phyloP scores from a whole-genome alignment of 345 rosid species.

The Noccaea caerulescens region DNA sequence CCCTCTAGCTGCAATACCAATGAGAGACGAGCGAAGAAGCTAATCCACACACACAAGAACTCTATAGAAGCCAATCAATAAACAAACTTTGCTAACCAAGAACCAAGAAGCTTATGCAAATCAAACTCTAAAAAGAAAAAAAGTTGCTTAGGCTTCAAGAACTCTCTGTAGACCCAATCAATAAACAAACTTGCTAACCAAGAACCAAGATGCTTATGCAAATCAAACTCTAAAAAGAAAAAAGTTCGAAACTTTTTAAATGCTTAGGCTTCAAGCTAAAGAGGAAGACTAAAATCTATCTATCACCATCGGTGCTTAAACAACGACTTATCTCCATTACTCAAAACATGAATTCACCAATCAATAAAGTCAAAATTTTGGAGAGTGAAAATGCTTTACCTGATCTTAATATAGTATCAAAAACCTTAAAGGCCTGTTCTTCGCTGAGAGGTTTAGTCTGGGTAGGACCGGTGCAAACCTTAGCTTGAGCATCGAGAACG shows the following conservation, averaged over 20 bases:
- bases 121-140: too few relatives aligned
- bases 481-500: conserved; percentile 91
- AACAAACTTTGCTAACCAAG: background rate
- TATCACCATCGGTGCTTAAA: too few relatives aligned
- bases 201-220: too few relatives aligned
- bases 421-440: conserved; percentile 73
- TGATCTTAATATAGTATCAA: conserved; percentile 80
- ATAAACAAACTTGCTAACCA: too few relatives aligned
- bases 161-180: too few relatives aligned
- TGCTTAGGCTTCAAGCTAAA: background rate
- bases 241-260: background rate
- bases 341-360: background rate
- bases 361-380: background rate
- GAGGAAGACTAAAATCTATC: too few relatives aligned
- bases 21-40: conserved; percentile 9
- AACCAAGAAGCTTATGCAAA: conserved; percentile 32
- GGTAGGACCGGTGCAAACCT: conserved; percentile 96
- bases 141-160: too few relatives aligned
- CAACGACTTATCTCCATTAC: background rate
- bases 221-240: too few relatives aligned
- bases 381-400: conserved; percentile 43
- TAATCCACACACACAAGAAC: conserved; percentile 9
- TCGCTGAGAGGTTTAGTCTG: conserved; percentile 80
- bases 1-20: conserved; percentile 62
- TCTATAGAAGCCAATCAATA: conserved; percentile 10